Base-by-base conservation (phyloP, 768 basidiomycete species). In the Boletus reticulatus region DNA sequence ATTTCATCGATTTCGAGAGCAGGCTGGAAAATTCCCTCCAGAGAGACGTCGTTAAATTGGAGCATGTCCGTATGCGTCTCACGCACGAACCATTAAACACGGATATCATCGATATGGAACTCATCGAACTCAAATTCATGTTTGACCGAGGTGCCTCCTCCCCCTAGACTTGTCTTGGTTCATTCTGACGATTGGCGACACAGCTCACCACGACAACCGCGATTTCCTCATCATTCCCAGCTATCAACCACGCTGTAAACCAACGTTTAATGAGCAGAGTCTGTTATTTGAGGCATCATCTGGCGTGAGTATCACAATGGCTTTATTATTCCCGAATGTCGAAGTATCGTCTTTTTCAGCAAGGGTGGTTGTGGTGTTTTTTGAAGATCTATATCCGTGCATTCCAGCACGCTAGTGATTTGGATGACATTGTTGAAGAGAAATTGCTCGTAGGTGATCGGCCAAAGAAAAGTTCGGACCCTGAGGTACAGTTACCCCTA, bases 141-240 rank as follows among this genome's bases (percentile, higher is more conserved):
- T 88, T 90, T 64, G 86, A 90, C 63, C 82, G 88, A 50, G 73
- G 87, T 88, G 42, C 34, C 4, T 43, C 61, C 55, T 83, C 75
- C 31, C 17, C 13, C 20, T 41, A n/a, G 29, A 38, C 17, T 39
- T 55, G 34, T 38, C 38, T 20, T 39, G 48, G 19, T 38, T 29
- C 1, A 16, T 43, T 48, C 43, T 68, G n/a, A 66, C 44, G 3
- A 19, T 50, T 27, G 22, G 19, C 38, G 19, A 61, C 57, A n/a
- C 63, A 89, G 87, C 77, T 53, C 89, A 94, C 59, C 78, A 86
- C 52, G 94, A 96, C 70, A 95, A 96, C 69, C 87, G 94, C 9
- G 94, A 96, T 72, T 87, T 88, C 62, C 77, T 78, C 38, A 84
- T 94, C 45, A 72, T 95, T 24, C 83, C 88, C 8, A 85, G 85